Evolutionary conservation across 2,329 filamentous ascomycete genomes (phyloP).

Genomic region (Hymenoscyphus occultus): DNA sequence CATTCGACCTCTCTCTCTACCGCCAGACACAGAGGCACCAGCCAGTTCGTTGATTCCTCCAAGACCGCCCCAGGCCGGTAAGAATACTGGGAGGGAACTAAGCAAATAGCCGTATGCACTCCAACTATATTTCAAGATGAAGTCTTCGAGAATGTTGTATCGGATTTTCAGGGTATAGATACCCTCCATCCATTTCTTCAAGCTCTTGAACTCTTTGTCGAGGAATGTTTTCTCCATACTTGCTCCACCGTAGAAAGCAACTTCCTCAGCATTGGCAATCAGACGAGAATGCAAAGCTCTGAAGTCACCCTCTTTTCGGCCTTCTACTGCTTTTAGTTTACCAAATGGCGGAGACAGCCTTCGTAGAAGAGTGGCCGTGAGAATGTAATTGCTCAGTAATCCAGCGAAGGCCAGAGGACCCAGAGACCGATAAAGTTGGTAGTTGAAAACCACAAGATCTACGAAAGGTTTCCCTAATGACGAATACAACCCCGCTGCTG

Average conservation of each 20-base stretch:
- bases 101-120: slow-evolving; percentile 95
- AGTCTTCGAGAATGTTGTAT: slow-evolving; percentile 98
- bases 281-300: slow-evolving; percentile 84
- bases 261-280: slow-evolving; percentile 95
- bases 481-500: slow-evolving; percentile 89
- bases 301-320: slow-evolving; percentile 92
- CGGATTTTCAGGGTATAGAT: slow-evolving; percentile 97
- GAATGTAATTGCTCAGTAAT: slow-evolving; percentile 86
- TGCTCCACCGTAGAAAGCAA: slow-evolving; percentile 94
- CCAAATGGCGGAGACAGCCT: slow-evolving; percentile 92
- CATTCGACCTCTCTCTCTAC: slow-evolving; percentile 82
- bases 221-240: slow-evolving; percentile 93
- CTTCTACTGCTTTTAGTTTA: slow-evolving; percentile 94
- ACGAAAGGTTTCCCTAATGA: slow-evolving; percentile 96
- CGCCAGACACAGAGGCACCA: slow-evolving; percentile 47
- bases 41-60: slow-evolving; percentile 69
- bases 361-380: slow-evolving; percentile 86
- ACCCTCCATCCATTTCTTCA: slow-evolving; percentile 96
- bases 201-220: slow-evolving; percentile 85
- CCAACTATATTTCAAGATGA: slow-evolving; percentile 98
- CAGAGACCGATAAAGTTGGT: slow-evolving; percentile 88
- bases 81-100: slow-evolving; percentile 87
- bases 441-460: slow-evolving; percentile 97
- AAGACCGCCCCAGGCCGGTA: slow-evolving; percentile 88
- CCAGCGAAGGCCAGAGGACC: slow-evolving; percentile 85